Conservation (phyloP, 495 filamentous ascomycete genomes). For the Filosporella fistucella region DNA sequence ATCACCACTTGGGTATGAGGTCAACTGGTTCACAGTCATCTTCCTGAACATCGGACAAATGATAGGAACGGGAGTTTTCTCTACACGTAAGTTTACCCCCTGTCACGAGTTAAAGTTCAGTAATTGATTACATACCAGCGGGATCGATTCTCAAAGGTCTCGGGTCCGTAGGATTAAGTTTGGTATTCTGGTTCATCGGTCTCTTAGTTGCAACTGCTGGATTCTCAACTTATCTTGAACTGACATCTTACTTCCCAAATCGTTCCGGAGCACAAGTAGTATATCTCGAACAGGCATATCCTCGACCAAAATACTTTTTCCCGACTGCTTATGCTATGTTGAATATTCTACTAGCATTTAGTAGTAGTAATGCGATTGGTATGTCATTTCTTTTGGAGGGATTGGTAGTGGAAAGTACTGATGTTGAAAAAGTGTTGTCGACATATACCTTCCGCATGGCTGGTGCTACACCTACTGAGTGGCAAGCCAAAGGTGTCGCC, state of each 20-base stretch:
- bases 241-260: slow-evolving; percentile 58
- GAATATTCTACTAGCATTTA: slow-evolving; percentile 55
- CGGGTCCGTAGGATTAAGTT: slow-evolving; percentile 53
- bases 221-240: slow-evolving; percentile 54
- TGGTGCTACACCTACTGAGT: slow-evolving; percentile 40
- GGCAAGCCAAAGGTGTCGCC: slow-evolving; percentile 61
- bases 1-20: slow-evolving; percentile 57
- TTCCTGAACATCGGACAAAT: slow-evolving; percentile 62
- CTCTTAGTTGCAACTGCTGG: slow-evolving; percentile 45
- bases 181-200: slow-evolving; percentile 62
- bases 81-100: slow-evolving; percentile 34
- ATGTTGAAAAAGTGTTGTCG: slow-evolving; percentile 34
- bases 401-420: too few relatives aligned
- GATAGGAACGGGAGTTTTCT: slow-evolving; percentile 64
- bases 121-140: slow-evolving; percentile 17
- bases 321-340: slow-evolving; percentile 57
- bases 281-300: slow-evolving; percentile 62
- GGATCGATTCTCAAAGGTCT: slow-evolving; percentile 48
- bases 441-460: slow-evolving; percentile 51
- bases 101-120: not conserved
- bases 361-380: slow-evolving; percentile 54
- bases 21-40: slow-evolving; percentile 49
- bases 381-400: not conserved
- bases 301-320: slow-evolving; percentile 56
- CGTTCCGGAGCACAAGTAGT: slow-evolving; percentile 61